These are phyloP conservation scores for Scheffersomyces parashehatae DNA, from an alignment of 1,139 yeast species.

Conservation along the genomic window DNA sequence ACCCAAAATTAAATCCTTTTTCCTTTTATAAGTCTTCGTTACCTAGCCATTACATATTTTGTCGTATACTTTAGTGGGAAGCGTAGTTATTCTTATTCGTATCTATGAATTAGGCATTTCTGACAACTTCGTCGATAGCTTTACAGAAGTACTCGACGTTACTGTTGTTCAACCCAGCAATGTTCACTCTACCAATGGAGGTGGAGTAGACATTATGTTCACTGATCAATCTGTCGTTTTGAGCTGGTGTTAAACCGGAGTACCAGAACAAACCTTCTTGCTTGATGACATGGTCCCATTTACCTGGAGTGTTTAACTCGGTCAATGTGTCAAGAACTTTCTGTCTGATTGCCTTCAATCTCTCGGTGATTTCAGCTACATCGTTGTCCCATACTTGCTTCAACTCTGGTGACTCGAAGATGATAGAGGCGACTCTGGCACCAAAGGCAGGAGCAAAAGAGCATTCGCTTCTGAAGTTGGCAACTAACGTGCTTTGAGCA, in stretches of 20 bases:
- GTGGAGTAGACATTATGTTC: constrained; percentile 42
- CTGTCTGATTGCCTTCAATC: constrained; percentile 32
- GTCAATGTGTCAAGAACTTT: constrained; percentile 27
- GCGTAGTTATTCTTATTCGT: too few relatives aligned
- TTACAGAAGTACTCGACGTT: constrained; percentile 38
- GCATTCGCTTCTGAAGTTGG: constrained; percentile 37
- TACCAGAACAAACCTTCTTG: constrained; percentile 49
- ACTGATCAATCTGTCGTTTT: constrained; percentile 29
- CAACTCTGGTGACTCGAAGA: constrained; percentile 25
- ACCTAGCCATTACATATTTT: too few relatives aligned
- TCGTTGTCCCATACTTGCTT: constrained; percentile 36
- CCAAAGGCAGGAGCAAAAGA: constrained; percentile 52
- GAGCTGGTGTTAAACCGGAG: constrained; percentile 37
- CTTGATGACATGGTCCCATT: constrained; percentile 38
- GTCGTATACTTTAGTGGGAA: too few relatives aligned
- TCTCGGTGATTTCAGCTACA: constrained; percentile 26
- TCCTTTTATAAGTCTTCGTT: too few relatives aligned
- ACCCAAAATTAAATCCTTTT: too few relatives aligned
- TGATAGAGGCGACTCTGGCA: constrained; percentile 38
- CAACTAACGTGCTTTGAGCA: constrained; percentile 28
- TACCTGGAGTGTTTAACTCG: constrained; percentile 41
- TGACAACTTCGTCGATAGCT: constrained; percentile 41
- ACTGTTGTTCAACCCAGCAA: constrained; percentile 41
- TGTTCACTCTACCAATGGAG: constrained; percentile 41
- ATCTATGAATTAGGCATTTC: constrained; percentile 10